Evolutionary conservation across 1,284 basidiomycete species (phyloP).

Genomic region (Agaricales sp.): DNA sequence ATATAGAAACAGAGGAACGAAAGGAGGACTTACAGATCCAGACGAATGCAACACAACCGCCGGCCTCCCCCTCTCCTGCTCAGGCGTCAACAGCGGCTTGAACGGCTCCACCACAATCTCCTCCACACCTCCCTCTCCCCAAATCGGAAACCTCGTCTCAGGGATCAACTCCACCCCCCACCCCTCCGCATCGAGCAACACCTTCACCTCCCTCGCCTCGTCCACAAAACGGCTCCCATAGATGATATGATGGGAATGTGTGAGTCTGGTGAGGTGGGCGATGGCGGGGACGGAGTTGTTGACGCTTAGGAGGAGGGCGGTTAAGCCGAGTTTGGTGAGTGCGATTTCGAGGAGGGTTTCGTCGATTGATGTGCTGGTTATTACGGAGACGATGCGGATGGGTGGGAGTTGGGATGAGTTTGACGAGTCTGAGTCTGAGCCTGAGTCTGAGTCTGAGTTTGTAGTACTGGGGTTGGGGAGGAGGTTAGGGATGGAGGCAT

Average conservation of each 20-base stretch:
- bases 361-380: conserved; percentile 29
- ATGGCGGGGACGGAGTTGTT: conserved; percentile 49
- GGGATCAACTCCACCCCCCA: conserved; percentile 21
- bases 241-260: conserved; percentile 34
- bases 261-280: conserved; percentile 42
- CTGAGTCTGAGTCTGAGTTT: conserved; percentile 9
- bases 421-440: conserved; percentile 10
- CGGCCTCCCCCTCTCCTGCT: conserved; percentile 31
- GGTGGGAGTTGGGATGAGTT: conserved; percentile 18
- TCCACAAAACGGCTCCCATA: conserved; percentile 28
- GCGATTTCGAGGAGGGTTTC: conserved; percentile 35
- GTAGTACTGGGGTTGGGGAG: background rate
- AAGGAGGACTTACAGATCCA: conserved; percentile 39
- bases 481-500: conserved; percentile 12
- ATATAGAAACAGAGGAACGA: background rate
- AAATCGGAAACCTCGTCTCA: conserved; percentile 32
- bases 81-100: conserved; percentile 28
- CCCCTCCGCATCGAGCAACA: conserved; percentile 20
- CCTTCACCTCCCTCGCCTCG: conserved; percentile 23
- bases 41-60: conserved; percentile 52
- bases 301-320: conserved; percentile 36
- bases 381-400: conserved; percentile 26
- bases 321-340: conserved; percentile 31
- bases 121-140: conserved; percentile 27
- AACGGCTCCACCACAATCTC: conserved; percentile 23